Conservation (phyloP, 75 land plant species). For the Cupressus sempervirens region DNA sequence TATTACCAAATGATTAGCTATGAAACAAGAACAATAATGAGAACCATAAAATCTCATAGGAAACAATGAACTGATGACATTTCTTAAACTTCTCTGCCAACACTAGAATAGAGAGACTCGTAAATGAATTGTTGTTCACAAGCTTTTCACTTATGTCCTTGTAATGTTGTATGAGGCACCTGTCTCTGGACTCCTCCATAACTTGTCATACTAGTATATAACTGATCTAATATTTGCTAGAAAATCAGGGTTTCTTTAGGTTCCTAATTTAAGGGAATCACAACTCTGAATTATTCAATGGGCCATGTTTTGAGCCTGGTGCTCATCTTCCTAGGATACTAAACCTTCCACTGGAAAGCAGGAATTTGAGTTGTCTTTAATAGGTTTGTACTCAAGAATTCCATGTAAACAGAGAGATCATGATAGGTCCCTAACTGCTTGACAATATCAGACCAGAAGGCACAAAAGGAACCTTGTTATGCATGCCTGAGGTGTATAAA, state of each 20-base stretch:
- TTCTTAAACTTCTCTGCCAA: neutral
- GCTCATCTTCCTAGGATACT: neutral
- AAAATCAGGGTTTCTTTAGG: neutral
- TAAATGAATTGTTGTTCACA: neutral
- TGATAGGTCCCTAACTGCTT: conserved; percentile 5
- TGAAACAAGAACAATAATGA: neutral
- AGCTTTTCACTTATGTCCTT: neutral
- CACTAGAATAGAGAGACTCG: neutral
- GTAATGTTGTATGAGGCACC: neutral
- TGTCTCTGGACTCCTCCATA: neutral
- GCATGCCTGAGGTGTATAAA: neutral
- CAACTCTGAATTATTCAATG: neutral
- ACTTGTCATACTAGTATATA: neutral
- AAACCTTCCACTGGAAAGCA: neutral
- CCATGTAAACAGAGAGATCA: neutral
- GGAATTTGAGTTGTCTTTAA: neutral
- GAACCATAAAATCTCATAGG: neutral
- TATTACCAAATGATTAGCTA: neutral
- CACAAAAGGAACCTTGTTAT: neutral
- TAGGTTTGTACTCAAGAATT: neutral
- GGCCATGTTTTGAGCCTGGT: neutral
- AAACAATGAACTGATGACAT: neutral
- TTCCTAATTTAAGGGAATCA: neutral
- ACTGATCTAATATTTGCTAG: neutral
- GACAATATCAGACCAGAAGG: neutral